phyloP scores from a whole-genome alignment of 1,284 basidiomycete genomes.

The Leccinum solheimii region DNA sequence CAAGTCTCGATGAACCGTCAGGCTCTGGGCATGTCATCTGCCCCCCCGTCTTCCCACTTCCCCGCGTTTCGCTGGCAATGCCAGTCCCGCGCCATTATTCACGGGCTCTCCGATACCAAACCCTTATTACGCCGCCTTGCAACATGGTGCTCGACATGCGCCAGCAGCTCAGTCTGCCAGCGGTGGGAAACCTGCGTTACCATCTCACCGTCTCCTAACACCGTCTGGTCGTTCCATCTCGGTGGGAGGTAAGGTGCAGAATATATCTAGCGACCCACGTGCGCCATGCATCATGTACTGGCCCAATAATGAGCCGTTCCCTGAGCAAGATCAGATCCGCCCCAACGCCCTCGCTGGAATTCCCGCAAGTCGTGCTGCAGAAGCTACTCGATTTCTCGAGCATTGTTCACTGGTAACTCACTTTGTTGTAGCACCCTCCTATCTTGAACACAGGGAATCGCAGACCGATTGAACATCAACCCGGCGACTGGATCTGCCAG shows the following conservation, averaged over 20 bases:
- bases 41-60: constrained; percentile 39
- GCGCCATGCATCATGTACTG: constrained; percentile 79
- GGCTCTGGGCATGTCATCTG: constrained; percentile 25
- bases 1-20: constrained; percentile 34
- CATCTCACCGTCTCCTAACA: constrained; percentile 55
- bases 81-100: constrained; percentile 14
- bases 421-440: constrained; percentile 60
- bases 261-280: constrained; percentile 68
- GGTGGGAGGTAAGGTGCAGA: constrained; percentile 71
- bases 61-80: constrained; percentile 42
- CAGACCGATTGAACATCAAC: constrained; percentile 82
- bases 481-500: constrained; percentile 87
- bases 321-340: constrained; percentile 73
- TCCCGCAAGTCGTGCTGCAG: constrained; percentile 43
- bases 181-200: constrained; percentile 33
- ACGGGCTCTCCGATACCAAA: constrained; percentile 27
- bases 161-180: constrained; percentile 19
- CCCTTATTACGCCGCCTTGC: constrained; percentile 19
- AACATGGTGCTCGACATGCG: constrained; percentile 17
- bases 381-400: not conserved
- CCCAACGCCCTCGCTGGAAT: constrained; percentile 54
- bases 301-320: constrained; percentile 82
- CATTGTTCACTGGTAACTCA: not conserved
- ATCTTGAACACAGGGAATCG: constrained; percentile 88
- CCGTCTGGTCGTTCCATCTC: constrained; percentile 75